These are phyloP conservation scores for Penicillium rolfsii DNA, from an alignment of 2,329 filamentous ascomycete species.

Conservation along the genomic window DNA sequence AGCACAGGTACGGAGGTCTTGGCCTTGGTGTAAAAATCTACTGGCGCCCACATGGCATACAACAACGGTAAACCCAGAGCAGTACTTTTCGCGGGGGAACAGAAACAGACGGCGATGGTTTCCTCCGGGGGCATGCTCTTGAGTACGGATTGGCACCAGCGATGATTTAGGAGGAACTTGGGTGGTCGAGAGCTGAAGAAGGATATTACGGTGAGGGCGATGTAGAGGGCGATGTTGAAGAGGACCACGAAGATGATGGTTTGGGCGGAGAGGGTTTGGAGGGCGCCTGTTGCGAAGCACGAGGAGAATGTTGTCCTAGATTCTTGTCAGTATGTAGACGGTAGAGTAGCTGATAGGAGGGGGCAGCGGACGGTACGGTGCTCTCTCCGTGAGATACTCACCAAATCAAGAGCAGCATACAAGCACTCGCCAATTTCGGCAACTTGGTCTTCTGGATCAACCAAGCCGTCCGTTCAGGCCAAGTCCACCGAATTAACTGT, in stretches of 20 bases:
- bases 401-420: slow-evolving; percentile 60
- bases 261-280: slow-evolving; percentile 60
- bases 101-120: slow-evolving; percentile 72
- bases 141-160: slow-evolving; percentile 33
- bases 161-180: slow-evolving; percentile 20
- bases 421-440: slow-evolving; percentile 50
- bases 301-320: slow-evolving; percentile 45
- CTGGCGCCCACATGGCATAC: slow-evolving; percentile 62
- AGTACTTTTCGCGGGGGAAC: slow-evolving; percentile 72
- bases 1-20: slow-evolving; percentile 45
- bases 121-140: slow-evolving; percentile 58
- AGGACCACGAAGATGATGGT: slow-evolving; percentile 70
- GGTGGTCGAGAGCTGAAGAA: slow-evolving; percentile 53
- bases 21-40: slow-evolving; percentile 41
- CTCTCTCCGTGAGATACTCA: slow-evolving; percentile 31
- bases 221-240: slow-evolving; percentile 69
- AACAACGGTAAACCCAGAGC: slow-evolving; percentile 70
- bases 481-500: slow-evolving; percentile 61
- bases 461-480: slow-evolving; percentile 47
- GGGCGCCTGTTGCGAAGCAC: slow-evolving; percentile 64
- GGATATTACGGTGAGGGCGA: slow-evolving; percentile 62
- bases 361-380: not conserved
- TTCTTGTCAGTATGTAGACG: not conserved
- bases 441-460: slow-evolving; percentile 58
- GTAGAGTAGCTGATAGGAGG: not conserved